Conservation (phyloP, 345 rosid species). For the Sisymbrium irio region DNA sequence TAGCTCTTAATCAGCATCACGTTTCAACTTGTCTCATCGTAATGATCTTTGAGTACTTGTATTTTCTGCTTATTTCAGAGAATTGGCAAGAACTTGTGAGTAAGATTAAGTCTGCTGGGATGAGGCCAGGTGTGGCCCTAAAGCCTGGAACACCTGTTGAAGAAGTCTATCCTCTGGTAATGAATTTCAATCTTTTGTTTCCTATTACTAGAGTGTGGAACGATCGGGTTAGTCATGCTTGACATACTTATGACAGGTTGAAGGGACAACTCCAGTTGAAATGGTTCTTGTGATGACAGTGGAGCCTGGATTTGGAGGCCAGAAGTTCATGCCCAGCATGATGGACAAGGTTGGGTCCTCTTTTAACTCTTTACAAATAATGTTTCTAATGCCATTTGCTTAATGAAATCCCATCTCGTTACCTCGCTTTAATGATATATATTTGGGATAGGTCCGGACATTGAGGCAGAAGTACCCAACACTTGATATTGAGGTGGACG, state of each 20-base stretch:
- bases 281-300: constrained; percentile 98
- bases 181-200: background rate
- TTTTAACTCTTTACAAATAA: background rate
- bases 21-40: background rate
- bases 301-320: constrained; percentile 93
- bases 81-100: constrained; percentile 78
- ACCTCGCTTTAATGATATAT: background rate
- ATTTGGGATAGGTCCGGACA: constrained; percentile 46
- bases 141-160: constrained; percentile 84
- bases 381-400: background rate
- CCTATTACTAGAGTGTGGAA: constrained; percentile 32
- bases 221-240: background rate
- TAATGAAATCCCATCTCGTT: background rate
- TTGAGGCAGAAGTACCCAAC: constrained; percentile 69
- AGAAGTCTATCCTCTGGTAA: constrained; percentile 84
- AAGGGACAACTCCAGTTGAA: constrained; percentile 70
- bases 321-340: constrained; percentile 81
- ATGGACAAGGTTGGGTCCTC: constrained; percentile 66
- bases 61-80: constrained; percentile 37
- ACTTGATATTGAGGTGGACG: constrained; percentile 94
- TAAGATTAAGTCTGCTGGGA: constrained; percentile 71
- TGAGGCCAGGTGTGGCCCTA: constrained; percentile 84
- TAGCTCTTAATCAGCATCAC: background rate
- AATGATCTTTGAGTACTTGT: background rate
- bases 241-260: constrained; percentile 47